These are phyloP conservation scores for Anthostomella pinea DNA, from an alignment of 2,329 filamentous ascomycete genomes.

Conservation along the genomic window DNA sequence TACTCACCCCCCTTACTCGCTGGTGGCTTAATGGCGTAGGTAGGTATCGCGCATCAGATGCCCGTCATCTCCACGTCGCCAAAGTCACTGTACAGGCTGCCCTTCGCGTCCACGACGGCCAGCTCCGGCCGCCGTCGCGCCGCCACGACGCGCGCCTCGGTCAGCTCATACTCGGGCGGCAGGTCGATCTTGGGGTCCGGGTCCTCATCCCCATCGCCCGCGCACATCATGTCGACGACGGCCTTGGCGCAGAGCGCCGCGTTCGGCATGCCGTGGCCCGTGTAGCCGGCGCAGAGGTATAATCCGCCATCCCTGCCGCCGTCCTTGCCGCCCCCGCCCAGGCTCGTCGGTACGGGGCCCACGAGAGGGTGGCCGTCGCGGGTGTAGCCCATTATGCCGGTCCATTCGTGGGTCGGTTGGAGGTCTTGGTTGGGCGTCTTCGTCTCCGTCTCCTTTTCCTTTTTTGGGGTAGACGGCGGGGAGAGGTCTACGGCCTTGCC, in stretches of 20 bases:
- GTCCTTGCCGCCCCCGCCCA: conserved; percentile 34
- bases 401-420: conserved; percentile 64
- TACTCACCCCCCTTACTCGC: no score
- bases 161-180: conserved; percentile 1
- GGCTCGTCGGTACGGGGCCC: conserved; percentile 55
- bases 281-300: conserved; percentile 65
- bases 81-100: not conserved
- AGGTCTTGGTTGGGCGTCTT: conserved; percentile 40
- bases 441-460: not conserved
- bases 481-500: conserved; percentile 40
- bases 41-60: no score
- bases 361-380: conserved; percentile 69
- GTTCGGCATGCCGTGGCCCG: conserved; percentile 75
- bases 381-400: conserved; percentile 76
- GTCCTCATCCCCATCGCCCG: not conserved
- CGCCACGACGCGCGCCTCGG: not conserved
- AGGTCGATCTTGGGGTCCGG: not conserved
- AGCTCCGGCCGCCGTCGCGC: not conserved
- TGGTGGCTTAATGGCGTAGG: no score
- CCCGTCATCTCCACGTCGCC: no score
- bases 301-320: conserved; percentile 46
- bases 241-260: conserved; percentile 65
- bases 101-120: not conserved
- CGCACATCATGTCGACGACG: conserved; percentile 57
- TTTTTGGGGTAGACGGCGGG: conserved; percentile 9